Evolutionary conservation across 805 yeast species (phyloP).

Genomic region (Priceomyces carsonii): DNA sequence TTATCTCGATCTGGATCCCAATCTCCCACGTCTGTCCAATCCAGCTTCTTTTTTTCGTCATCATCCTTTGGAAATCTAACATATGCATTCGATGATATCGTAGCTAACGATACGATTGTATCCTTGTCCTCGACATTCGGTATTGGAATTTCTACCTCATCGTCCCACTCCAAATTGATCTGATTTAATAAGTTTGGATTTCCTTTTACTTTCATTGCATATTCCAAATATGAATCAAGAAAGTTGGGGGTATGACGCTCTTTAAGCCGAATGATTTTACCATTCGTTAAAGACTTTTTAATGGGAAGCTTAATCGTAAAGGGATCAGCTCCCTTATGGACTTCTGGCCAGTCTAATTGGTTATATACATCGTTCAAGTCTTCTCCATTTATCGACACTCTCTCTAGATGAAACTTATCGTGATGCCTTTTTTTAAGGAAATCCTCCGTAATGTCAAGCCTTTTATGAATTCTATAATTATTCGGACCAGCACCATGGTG

Average conservation of each 20-base stretch:
- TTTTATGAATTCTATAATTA: constrained; percentile 42
- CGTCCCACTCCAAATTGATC: constrained; percentile 65
- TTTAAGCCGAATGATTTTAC: constrained; percentile 25
- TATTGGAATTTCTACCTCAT: constrained; percentile 47
- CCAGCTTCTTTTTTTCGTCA: constrained; percentile 53
- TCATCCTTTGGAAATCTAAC: constrained; percentile 67
- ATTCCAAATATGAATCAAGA: constrained; percentile 64
- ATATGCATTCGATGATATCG: constrained; percentile 90
- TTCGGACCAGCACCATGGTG: constrained; percentile 57
- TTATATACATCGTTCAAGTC: constrained; percentile 19
- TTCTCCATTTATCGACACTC: constrained; percentile 5
- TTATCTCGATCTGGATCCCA: constrained; percentile 56
- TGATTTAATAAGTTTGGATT: constrained; percentile 33
- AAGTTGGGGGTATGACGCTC: constrained; percentile 55
- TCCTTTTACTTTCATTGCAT: constrained; percentile 47
- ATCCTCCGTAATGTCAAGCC: constrained; percentile 51
- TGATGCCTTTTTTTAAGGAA: constrained; percentile 14
- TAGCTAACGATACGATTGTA: constrained; percentile 73
- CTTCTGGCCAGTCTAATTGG: constrained; percentile 38
- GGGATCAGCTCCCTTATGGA: constrained; percentile 35
- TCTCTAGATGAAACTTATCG: background rate
- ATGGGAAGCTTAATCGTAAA: constrained; percentile 38
- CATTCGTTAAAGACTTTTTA: constrained; percentile 15
- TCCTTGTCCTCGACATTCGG: constrained; percentile 79
- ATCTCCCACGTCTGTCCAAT: constrained; percentile 78